These are phyloP conservation scores for Colletotrichum neosansevieriae DNA, from an alignment of 2,329 filamentous ascomycete species.

Conservation along the genomic window DNA sequence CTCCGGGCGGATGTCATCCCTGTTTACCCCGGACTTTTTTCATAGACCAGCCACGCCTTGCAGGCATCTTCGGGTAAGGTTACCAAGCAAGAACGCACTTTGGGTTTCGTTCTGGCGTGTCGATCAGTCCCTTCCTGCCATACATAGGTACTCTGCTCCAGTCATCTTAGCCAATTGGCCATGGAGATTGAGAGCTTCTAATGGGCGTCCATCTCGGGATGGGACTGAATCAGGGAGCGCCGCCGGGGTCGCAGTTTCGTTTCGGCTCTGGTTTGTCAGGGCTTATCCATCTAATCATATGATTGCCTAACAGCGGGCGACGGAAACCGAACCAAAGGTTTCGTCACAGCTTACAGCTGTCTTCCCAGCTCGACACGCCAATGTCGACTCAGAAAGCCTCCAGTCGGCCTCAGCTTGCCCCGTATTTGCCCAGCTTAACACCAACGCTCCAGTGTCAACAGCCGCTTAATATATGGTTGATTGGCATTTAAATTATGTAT, in stretches of 20 bases:
- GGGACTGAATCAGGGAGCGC: conserved; percentile 12
- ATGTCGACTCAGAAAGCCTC: conserved; percentile 4
- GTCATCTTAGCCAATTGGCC: conserved; percentile 17
- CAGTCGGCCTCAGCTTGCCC: not conserved
- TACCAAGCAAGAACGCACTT: too few species aligned
- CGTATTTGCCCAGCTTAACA: conserved; percentile 8
- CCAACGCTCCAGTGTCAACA: conserved; percentile 2
- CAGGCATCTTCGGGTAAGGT: conserved; percentile 37
- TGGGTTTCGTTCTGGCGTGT: conserved; percentile 17
- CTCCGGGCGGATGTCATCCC: conserved; percentile 22
- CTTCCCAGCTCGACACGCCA: conserved; percentile 18
- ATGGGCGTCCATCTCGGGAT: conserved; percentile 6
- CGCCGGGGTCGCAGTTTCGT: conserved; percentile 32
- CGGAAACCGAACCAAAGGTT: conserved; percentile 18
- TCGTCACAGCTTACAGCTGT: conserved; percentile 25
- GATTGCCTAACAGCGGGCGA: not conserved
- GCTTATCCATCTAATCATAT: conserved; percentile 29
- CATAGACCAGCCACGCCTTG: conserved; percentile 33
- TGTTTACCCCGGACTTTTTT: conserved; percentile 41
- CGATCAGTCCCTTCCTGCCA: conserved; percentile 19
- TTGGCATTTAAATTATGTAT: conserved; percentile 14
- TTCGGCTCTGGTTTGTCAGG: conserved; percentile 36
- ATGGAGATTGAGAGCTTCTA: not conserved
- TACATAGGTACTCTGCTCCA: conserved; percentile 6
- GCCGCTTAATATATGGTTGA: not conserved